Percentiles rank a stretch among this genome's conserved stretches.
Evolutionary conservation across 176 grass and related monocot species (phyloP).

Genomic region (Oryza meridionalis): DNA sequence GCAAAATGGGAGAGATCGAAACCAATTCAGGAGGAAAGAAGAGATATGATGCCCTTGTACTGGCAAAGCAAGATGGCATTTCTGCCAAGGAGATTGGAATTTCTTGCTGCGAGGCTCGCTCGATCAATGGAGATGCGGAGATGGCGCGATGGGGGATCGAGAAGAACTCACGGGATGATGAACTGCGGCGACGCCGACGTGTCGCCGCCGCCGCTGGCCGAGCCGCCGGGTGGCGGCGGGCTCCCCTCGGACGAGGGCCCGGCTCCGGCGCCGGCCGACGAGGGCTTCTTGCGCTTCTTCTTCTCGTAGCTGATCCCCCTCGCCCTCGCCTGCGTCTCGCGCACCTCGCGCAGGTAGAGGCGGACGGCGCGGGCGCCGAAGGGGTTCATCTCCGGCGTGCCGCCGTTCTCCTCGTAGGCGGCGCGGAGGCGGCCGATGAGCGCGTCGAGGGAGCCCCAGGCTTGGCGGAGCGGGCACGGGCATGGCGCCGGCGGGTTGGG

Average conservation of each 20-base stretch:
- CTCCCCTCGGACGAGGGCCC: conserved; percentile 68
- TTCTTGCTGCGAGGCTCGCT: background rate
- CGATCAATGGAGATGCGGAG: conserved; percentile 37
- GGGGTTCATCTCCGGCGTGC: conserved; percentile 84
- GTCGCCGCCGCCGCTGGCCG: conserved; percentile 35
- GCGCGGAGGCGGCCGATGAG: conserved; percentile 89
- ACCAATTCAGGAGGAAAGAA: conserved; percentile 23
- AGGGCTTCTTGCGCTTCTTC: conserved; percentile 87
- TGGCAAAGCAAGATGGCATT: conserved; percentile 13
- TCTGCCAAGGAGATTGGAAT: conserved; percentile 35
- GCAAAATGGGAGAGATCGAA: conserved; percentile 46
- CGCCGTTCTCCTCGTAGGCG: conserved; percentile 95
- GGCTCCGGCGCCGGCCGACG: conserved; percentile 20
- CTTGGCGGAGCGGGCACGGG: conserved; percentile 87
- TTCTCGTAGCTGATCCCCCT: conserved; percentile 95
- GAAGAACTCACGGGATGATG: conserved; percentile 62
- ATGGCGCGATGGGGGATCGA: background rate
- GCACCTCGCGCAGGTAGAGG: conserved; percentile 87
- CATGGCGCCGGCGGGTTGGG: conserved; percentile 89
- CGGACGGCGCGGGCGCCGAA: conserved; percentile 86
- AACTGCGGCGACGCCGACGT: conserved; percentile 52
- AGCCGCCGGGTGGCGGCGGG: conserved; percentile 45
- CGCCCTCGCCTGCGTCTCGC: conserved; percentile 79
- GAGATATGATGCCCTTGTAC: conserved; percentile 13
- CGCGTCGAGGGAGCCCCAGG: conserved; percentile 89